Base-by-base conservation (phyloP, 352 stramenopile species). In the Plasmopara halstedii region DNA sequence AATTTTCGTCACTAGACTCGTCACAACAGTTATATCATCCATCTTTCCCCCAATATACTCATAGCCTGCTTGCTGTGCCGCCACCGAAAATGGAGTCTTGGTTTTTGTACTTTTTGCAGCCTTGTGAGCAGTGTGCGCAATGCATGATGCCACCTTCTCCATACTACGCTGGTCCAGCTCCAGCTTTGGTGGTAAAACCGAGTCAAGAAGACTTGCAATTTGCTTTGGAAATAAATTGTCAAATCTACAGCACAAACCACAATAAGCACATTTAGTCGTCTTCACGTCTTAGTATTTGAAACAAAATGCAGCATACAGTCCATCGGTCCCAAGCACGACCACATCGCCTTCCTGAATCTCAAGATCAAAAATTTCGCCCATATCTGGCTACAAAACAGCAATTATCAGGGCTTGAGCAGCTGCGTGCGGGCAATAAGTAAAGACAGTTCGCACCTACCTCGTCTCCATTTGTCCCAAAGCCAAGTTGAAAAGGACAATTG, bases 401-500 rank as follows among this genome's bases (percentile, higher is more conserved):
- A 53, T 25, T 18, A 17, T 35, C 8, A 35, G 9, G 11, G 25
- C 25, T 29, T 29, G 1, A 29, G 25, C 11, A 10, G 6, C 25
- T 29, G 25, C 25, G n/a, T n/a, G n/a, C n/a, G n/a, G n/a, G n/a
- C 26, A 31, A 31, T 35, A 29, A 38, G 1, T 27, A 20, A 31
- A 48, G 14, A 14, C 15, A 44, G 39, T 9, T 22, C 42, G 3
- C 20, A 58, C 73, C 15, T 34, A 90, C 81, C 63, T 81, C 63
- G 64, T 98, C 94, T 19, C 88, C 88, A 35, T 87, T 96, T 31
- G 88, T 68, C 8, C 50, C 58, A 47, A 70, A 73, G 7, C 86
- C 94, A 10, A 98, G 64, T 51, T 98, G 94, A 48, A 91, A 97
- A 0, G 94, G 94, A 55, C 94, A 98, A 62, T 98, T 97, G 64